Evolutionary conservation across 2,329 filamentous ascomycete genomes (phyloP).

Genomic region (Arthrobotrys musiformis): DNA sequence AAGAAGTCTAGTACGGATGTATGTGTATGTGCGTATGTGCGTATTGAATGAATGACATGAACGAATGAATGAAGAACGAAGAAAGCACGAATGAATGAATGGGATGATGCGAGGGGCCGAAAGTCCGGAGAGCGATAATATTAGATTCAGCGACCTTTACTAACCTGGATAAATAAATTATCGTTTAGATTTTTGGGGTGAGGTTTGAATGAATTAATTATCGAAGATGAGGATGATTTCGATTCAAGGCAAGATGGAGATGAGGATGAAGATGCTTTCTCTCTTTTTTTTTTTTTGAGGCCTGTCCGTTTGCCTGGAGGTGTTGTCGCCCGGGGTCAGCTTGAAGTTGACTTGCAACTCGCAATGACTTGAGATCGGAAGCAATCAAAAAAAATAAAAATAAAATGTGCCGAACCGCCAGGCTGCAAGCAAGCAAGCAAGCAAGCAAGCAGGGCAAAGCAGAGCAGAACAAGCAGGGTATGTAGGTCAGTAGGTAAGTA

Average conservation of each 20-base stretch:
- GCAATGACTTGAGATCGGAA: background rate
- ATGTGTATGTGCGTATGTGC: background rate
- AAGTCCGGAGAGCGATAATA: background rate
- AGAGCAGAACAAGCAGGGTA: no score
- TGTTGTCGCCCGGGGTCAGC: background rate
- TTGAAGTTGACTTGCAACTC: background rate
- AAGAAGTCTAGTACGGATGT: no score
- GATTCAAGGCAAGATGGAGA: background rate
- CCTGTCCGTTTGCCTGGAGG: background rate
- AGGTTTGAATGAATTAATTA: no score
- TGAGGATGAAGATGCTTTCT: no score
- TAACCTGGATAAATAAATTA: slow-evolving; percentile 1
- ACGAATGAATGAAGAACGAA: background rate
- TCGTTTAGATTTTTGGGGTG: no score
- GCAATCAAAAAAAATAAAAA: background rate
- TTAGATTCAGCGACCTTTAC: background rate
- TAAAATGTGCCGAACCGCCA: background rate
- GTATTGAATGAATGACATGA: background rate
- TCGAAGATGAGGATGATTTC: background rate
- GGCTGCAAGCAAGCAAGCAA: background rate
- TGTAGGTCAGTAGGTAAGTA: no score
- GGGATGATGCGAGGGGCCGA: background rate
- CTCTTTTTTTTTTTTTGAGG: no score
- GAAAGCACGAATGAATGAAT: background rate
- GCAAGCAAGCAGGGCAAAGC: background rate